Conservation (phyloP, 73 alveolate genomes). For the Paramecium sonneborni region DNA sequence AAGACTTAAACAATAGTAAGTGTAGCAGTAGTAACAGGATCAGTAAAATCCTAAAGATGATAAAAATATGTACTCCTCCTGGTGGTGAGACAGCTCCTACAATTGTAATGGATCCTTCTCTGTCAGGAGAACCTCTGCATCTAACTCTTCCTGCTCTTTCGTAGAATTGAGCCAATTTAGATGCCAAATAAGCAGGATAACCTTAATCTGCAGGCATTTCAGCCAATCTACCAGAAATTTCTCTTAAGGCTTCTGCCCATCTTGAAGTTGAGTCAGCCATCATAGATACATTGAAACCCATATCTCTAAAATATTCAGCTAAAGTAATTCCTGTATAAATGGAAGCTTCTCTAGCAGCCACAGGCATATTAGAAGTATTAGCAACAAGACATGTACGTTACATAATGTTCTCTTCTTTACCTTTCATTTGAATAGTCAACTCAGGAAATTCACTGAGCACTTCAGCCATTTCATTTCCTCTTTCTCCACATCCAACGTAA, state of each 20-base stretch:
- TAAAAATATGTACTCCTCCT: slow-evolving; percentile 83
- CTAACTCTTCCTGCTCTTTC: slow-evolving; percentile 99
- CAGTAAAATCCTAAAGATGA: slow-evolving; percentile 90
- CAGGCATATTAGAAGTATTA: slow-evolving; percentile 99
- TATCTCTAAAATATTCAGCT: slow-evolving; percentile 99
- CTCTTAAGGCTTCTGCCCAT: slow-evolving; percentile 99
- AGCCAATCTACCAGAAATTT: slow-evolving; percentile 99
- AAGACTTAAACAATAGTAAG: slow-evolving; percentile 98
- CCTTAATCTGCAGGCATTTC: slow-evolving; percentile 99
- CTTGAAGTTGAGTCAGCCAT: slow-evolving; percentile 99
- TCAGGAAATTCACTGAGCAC: slow-evolving; percentile 98
- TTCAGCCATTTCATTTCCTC: slow-evolving; percentile 99
- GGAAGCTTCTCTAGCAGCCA: slow-evolving; percentile 99
- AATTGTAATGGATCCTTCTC: slow-evolving; percentile 91
- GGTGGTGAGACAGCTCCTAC: slow-evolving; percentile 96
- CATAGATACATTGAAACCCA: slow-evolving; percentile 98
- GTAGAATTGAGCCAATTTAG: slow-evolving; percentile 96
- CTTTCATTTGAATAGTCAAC: slow-evolving; percentile 85
- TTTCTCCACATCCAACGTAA: slow-evolving; percentile 99
- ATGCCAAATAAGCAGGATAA: slow-evolving; percentile 99
- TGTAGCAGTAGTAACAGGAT: slow-evolving; percentile 99
- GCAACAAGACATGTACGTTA: slow-evolving; percentile 98
- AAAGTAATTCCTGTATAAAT: slow-evolving; percentile 96
- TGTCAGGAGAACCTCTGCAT: slow-evolving; percentile 97
- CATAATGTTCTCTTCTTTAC: slow-evolving; percentile 93